Base-by-base conservation (phyloP, 805 yeast genomes). In the Cyberlindnera lachancei region DNA sequence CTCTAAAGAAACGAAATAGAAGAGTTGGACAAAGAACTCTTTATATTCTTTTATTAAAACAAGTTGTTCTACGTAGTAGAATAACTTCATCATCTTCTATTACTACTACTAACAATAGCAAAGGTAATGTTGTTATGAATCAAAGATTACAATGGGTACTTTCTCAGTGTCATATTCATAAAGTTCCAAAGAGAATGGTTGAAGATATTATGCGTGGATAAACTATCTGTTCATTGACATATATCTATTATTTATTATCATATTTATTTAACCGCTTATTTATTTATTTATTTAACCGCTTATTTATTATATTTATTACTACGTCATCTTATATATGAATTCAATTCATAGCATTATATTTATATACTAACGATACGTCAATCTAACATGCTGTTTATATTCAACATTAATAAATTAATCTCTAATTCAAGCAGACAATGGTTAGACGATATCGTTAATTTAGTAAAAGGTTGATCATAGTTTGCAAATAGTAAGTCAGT, bases 141-240 rank as follows among this genome's bases (percentile, higher is more conserved):
- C 38, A 36, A 5, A 23, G 44, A 13, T 18, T 40, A 34, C 27
- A 26, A n/a, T 40, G 38, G 36, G 44, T 38, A 9, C 14, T 34
- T 8, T 17, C 34, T 2, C 38, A 40, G 15, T 40, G 44, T 28
- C 20, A 20, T 15, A 23, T 15, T 19, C 36, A 34, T 15, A 31
- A 30, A 6, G 44, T 40, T 6, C 36, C 40, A 9, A 31, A 32
- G 29, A 24, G 29, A 5, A 35, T 36, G 9, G 18, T 40, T 11
- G 28, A 21, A 10, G 33, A 32, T 2, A 13, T 36, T 16, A 23
- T 40, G 25, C 30, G 35, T 13, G 33, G 28, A 34, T 6, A 9
- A 12, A 14, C 23, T 19, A 12, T 22, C 18, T 17, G 7, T 23
- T 6, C 25, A 23, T 9, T 7, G 13, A 23, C 25, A 9, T 10